Percentiles rank a stretch among this genome's conserved stretches.
These are phyloP conservation scores for Cucumis sativus DNA, from an alignment of 306 rosid species.

Conservation along the genomic window Cucumber_9930_V3 NC_026655.2:21908501-21909000, in stretches of 20 bases:
- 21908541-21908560: not conserved
- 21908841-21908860: not conserved
- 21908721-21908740: not conserved
- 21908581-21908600: conserved; percentile 2
- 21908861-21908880: not conserved
- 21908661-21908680: not conserved
- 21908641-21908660: not conserved
- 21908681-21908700: not conserved
- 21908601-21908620: not conserved
- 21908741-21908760: not conserved
- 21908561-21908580: not conserved
- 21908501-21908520: not conserved
- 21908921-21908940: not conserved
- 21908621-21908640: not conserved
- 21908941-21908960: not conserved
- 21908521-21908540: conserved; percentile 9
- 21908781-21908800: not conserved
- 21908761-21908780: not conserved
- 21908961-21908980: not conserved
- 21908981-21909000: not conserved
- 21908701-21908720: not conserved
- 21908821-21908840: not conserved
- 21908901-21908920: not conserved
- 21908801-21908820: not conserved
- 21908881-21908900: not conserved